phyloP scores from a whole-genome alignment of 345 rosid species.

The Salix udensis region DNA sequence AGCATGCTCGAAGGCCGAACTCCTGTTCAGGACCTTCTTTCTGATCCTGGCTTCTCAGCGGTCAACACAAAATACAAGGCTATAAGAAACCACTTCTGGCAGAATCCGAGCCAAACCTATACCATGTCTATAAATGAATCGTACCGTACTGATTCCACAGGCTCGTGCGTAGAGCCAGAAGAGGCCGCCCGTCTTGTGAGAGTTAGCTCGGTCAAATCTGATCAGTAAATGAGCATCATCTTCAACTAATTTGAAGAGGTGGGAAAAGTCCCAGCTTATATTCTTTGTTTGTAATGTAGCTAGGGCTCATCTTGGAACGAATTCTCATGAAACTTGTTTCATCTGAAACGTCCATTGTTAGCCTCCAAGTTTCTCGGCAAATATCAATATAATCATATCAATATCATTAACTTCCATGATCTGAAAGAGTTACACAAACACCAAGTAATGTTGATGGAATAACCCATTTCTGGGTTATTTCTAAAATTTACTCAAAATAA shows the following conservation, averaged over 20 bases:
- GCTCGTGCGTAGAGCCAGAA: constrained; percentile 1
- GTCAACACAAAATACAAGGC: constrained; percentile 60
- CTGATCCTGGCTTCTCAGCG: constrained; percentile 65
- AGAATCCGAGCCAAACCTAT: constrained; percentile 49
- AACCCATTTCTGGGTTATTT: too few relatives aligned
- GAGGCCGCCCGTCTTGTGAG: background rate
- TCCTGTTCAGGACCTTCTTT: constrained; percentile 59
- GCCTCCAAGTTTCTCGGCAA: too few relatives aligned
- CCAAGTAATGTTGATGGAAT: too few relatives aligned
- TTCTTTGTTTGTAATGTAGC: too few relatives aligned
- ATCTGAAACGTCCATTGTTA: too few relatives aligned
- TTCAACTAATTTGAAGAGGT: background rate
- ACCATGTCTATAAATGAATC: constrained; percentile 42
- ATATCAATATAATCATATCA: too few relatives aligned
- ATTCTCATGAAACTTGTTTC: too few relatives aligned
- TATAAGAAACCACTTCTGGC: constrained; percentile 80
- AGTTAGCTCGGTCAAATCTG: background rate
- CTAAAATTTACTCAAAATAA: too few relatives aligned
- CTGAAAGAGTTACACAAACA: too few relatives aligned
- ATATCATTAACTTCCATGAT: too few relatives aligned
- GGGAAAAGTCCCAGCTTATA: too few relatives aligned
- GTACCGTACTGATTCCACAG: constrained; percentile 19
- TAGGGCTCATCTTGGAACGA: too few relatives aligned
- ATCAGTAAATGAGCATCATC: background rate
- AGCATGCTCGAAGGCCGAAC: constrained; percentile 80